Percentiles rank a stretch among this genome's conserved stretches.
Conservation (phyloP, 2,329 filamentous ascomycete species). For the Penicillium oxalicum region DNA sequence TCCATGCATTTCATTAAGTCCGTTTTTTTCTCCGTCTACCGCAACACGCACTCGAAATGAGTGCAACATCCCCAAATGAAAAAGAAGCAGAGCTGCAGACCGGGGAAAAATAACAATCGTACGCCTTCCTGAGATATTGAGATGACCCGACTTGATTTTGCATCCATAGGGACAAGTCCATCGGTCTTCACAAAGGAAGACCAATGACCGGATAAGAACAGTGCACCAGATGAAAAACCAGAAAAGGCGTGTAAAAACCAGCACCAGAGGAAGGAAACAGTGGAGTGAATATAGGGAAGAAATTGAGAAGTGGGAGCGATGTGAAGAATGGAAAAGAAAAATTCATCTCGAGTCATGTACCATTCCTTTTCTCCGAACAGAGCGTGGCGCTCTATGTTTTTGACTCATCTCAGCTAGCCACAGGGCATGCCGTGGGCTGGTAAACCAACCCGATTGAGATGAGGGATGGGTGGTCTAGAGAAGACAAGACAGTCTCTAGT, state of each 20-base stretch:
- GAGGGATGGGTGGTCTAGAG: background rate
- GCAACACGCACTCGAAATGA: constrained; percentile 15
- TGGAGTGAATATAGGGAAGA: constrained; percentile 16
- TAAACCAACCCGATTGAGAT: background rate
- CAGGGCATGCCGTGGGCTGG: constrained; percentile 1
- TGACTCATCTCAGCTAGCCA: constrained; percentile 12
- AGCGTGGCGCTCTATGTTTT: constrained; percentile 17
- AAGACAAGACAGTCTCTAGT: constrained; percentile 49
- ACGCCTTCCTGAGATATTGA: constrained; percentile 23
- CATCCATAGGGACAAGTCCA: constrained; percentile 10
- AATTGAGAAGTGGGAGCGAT: constrained; percentile 18
- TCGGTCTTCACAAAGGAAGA: background rate
- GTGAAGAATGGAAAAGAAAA: constrained; percentile 21
- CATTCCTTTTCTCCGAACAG: constrained; percentile 20
- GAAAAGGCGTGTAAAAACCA: constrained; percentile 13
- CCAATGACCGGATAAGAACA: constrained; percentile 8
- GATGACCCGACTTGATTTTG: constrained; percentile 20
- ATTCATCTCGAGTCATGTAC: constrained; percentile 26
- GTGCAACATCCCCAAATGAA: constrained; percentile 10
- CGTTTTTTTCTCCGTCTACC: constrained; percentile 18
- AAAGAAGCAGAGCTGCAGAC: constrained; percentile 17
- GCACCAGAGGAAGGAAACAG: constrained; percentile 6
- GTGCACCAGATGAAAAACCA: constrained; percentile 10
- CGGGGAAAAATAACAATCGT: constrained; percentile 19
- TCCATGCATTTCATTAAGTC: constrained; percentile 26